Conservation (phyloP, 352 stramenopile genomes). For the Poterioochromonas sp. region DNA sequence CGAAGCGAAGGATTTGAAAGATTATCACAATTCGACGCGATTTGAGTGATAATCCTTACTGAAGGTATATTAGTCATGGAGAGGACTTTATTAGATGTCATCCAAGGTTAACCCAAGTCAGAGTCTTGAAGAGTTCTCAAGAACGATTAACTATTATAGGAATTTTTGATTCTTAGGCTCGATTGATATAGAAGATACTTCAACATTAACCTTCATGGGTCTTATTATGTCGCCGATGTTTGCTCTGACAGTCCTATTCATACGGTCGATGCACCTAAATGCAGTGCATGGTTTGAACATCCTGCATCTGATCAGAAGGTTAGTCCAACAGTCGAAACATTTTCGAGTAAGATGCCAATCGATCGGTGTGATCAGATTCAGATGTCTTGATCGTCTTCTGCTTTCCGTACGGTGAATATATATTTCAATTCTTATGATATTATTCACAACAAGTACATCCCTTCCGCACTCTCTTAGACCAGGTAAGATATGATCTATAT, state of each 20-base stretch:
- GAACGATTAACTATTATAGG: conserved; percentile 51
- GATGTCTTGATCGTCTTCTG: conserved; percentile 83
- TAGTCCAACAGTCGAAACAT: conserved; percentile 47
- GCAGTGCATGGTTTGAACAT: conserved; percentile 73
- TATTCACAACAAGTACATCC: conserved; percentile 72
- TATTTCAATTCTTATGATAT: conserved; percentile 85
- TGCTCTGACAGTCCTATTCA: conserved; percentile 73
- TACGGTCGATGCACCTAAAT: conserved; percentile 79
- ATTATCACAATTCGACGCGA: conserved; percentile 79
- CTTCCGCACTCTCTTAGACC: conserved; percentile 73
- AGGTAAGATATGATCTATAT: conserved; percentile 47
- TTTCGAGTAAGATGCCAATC: no score
- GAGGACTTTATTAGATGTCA: conserved; percentile 78
- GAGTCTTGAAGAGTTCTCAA: conserved; percentile 76
- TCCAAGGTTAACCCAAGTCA: conserved; percentile 82
- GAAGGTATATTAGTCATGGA: conserved; percentile 89
- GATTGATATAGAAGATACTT: conserved; percentile 41
- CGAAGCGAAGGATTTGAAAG: conserved; percentile 78
- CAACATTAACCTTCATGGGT: conserved; percentile 67
- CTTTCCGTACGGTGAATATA: conserved; percentile 62
- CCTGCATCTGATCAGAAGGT: conserved; percentile 38
- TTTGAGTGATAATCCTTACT: conserved; percentile 86
- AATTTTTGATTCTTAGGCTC: conserved; percentile 48
- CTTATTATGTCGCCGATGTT: conserved; percentile 77
- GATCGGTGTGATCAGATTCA: conserved; percentile 76